A percentile compares a stretch with the other conserved stretches of the same genome.
phyloP scores from a whole-genome alignment of 768 basidiomycete species.

The Russula lepida region DNA sequence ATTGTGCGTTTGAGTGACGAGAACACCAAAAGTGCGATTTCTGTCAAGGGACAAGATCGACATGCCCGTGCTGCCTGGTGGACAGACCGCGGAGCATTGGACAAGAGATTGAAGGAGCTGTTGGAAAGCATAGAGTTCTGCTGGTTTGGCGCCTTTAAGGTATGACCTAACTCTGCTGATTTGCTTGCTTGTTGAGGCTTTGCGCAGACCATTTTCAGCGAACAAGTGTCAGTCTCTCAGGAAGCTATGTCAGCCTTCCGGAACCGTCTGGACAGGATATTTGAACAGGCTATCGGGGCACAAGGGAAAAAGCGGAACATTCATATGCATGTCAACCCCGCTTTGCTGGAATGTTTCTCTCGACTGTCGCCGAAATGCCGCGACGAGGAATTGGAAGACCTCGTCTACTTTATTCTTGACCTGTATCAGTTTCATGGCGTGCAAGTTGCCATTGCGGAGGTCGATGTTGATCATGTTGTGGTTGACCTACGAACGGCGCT shows the following conservation, averaged over 20 bases:
- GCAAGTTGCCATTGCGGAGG: conserved; percentile 80
- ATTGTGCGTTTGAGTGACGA: conserved; percentile 78
- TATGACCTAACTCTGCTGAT: conserved; percentile 28
- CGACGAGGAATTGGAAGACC: conserved; percentile 93
- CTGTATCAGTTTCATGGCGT: conserved; percentile 91
- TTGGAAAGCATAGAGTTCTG: conserved; percentile 86
- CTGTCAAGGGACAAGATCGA: conserved; percentile 58
- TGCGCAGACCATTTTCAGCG: conserved; percentile 53
- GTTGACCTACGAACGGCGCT: conserved; percentile 73
- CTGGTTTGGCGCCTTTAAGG: conserved; percentile 98
- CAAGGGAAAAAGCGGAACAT: conserved; percentile 54
- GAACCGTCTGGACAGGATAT: conserved; percentile 63
- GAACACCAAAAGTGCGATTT: conserved; percentile 60
- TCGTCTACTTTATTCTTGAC: conserved; percentile 89
- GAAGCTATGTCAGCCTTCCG: conserved; percentile 51
- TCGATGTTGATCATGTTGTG: conserved; percentile 86
- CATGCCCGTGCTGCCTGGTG: conserved; percentile 76
- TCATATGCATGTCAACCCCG: conserved; percentile 54
- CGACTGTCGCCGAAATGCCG: conserved; percentile 71
- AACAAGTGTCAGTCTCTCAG: conserved; percentile 34
- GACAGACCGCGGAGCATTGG: conserved; percentile 69
- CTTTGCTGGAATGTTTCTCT: conserved; percentile 79
- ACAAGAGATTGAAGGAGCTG: conserved; percentile 63
- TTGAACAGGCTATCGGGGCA: conserved; percentile 52
- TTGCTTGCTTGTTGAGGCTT: not conserved